phyloP scores from a whole-genome alignment of 345 rosid genomes.

The Kernera saxatilis region DNA sequence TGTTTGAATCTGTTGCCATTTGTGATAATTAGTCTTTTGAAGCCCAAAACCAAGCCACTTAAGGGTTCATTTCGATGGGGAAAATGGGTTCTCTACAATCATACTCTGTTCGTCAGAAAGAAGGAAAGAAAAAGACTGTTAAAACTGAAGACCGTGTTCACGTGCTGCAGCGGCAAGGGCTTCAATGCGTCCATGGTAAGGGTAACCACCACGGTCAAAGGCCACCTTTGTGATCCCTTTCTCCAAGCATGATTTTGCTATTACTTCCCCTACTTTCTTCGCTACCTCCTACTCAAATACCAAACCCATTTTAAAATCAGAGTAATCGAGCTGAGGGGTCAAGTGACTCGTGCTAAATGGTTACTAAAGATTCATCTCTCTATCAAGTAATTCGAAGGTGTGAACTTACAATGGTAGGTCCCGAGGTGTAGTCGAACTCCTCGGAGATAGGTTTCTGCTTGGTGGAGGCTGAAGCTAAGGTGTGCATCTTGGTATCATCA shows the following conservation, averaged over 20 bases:
- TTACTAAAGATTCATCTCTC: neutral
- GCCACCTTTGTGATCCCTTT: conserved; percentile 87
- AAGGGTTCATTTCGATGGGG: neutral
- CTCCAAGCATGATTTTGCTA: conserved; percentile 84
- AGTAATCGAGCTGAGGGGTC: neutral
- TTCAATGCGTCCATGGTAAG: conserved; percentile 81
- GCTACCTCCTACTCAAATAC: conserved; percentile 70
- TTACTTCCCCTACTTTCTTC: conserved; percentile 69
- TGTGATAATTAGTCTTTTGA: neutral
- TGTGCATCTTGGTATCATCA: conserved; percentile 97
- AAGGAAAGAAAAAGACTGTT: neutral
- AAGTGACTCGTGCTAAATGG: neutral
- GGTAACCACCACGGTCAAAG: conserved; percentile 89
- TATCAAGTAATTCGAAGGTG: neutral
- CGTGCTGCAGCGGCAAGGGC: conserved; percentile 85
- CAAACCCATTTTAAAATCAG: conserved; percentile 10
- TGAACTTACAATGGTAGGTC: conserved; percentile 76
- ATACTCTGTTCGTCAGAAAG: neutral
- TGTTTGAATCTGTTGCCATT: neutral
- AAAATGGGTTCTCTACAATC: conserved; percentile 17
- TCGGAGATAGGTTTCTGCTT: conserved; percentile 66
- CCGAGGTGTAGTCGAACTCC: conserved; percentile 54
- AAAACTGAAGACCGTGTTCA: conserved; percentile 81
- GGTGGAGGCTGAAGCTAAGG: conserved; percentile 86
- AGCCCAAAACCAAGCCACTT: neutral